Conservation (phyloP, 23 red algal species). For the Gracilaria gracilis region DNA sequence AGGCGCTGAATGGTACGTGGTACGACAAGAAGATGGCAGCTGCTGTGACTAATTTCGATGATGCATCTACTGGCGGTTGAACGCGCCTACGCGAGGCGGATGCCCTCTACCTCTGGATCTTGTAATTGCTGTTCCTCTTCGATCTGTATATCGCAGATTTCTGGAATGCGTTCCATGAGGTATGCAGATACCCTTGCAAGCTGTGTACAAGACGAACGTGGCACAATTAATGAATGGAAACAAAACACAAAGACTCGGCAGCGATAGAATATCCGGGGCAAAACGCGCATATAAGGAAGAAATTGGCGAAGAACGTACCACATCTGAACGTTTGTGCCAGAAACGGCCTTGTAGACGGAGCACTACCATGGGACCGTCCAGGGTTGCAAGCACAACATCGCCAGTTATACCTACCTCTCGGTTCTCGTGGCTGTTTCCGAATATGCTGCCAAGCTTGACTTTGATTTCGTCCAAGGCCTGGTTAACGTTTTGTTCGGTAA, state of each 20-base stretch:
- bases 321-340: slow-evolving; percentile 90
- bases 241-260: not conserved
- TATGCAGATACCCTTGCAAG: slow-evolving; percentile 70
- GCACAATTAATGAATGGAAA: not conserved
- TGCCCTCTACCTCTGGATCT: slow-evolving; percentile 64
- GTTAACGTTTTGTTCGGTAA: slow-evolving; percentile 82
- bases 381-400: slow-evolving; percentile 61
- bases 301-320: slow-evolving; percentile 49
- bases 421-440: slow-evolving; percentile 86
- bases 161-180: slow-evolving; percentile 70
- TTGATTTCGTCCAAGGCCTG: slow-evolving; percentile 72
- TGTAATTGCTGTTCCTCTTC: slow-evolving; percentile 63
- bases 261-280: not conserved
- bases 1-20: not conserved
- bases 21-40: no score
- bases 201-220: slow-evolving; percentile 35
- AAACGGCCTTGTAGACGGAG: slow-evolving; percentile 81
- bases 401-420: slow-evolving; percentile 89
- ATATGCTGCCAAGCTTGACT: slow-evolving; percentile 77
- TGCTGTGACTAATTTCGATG: no score
- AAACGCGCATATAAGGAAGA: no score
- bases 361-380: slow-evolving; percentile 85
- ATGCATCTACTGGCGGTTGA: not conserved
- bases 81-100: slow-evolving; percentile 8
- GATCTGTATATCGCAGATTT: slow-evolving; percentile 75